Percentiles rank a stretch among this genome's conserved stretches.
Evolutionary conservation across 192 early-diverging fungal genomes (phyloP).

Genomic region (Podochytrium sp.): DNA sequence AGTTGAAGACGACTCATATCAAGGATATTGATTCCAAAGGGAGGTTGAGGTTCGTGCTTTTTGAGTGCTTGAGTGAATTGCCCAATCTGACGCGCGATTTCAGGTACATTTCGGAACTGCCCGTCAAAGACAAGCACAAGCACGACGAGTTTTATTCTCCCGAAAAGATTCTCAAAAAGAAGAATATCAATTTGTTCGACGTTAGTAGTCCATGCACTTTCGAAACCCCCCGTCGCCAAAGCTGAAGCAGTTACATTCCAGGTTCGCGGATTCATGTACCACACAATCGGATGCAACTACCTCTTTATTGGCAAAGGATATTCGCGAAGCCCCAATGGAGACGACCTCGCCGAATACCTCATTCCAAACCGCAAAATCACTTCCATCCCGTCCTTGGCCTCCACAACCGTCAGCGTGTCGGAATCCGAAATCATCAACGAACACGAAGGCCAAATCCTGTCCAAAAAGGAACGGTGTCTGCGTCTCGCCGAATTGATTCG

Average conservation of each 20-base stretch:
- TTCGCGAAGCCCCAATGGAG: neutral
- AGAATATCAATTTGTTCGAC: neutral
- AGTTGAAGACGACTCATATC: slow-evolving; percentile 6
- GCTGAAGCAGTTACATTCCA: neutral
- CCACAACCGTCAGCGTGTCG: neutral
- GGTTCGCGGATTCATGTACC: slow-evolving; percentile 13
- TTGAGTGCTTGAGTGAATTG: neutral
- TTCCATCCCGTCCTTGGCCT: neutral
- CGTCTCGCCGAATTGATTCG: neutral
- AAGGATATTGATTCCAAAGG: neutral
- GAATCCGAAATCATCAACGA: neutral
- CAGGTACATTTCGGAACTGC: slow-evolving; percentile 8
- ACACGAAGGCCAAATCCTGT: neutral
- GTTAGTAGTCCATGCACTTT: too few relatives aligned
- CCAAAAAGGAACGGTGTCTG: slow-evolving; percentile 5
- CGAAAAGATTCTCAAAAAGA: slow-evolving; percentile 1
- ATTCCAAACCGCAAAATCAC: neutral
- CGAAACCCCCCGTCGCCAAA: too few relatives aligned
- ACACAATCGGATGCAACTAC: slow-evolving; percentile 6
- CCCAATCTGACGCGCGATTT: neutral
- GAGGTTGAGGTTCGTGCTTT: neutral
- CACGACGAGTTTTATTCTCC: neutral
- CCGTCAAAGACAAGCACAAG: neutral
- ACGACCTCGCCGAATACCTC: slow-evolving; percentile 5
- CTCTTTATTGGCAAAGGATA: slow-evolving; percentile 1